Evolutionary conservation across 306 rosid genomes (phyloP), one percentile per base, ranked within the genome.

Genomic region (Vigna radiata): DNA sequence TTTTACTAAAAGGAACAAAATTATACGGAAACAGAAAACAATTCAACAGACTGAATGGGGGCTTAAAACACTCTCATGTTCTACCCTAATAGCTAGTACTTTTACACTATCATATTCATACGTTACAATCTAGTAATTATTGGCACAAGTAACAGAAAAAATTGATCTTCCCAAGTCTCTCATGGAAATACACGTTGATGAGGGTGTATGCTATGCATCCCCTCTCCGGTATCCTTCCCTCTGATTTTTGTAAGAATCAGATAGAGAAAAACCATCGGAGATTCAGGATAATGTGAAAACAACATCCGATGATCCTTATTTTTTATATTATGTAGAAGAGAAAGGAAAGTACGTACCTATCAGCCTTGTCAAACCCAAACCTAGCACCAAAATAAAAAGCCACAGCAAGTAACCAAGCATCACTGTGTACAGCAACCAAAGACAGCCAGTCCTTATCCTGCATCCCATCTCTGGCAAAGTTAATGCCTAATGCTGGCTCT

Each of bases 391-490:
- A 85, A 69, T 79, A 87, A 53, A 85, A 85, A 53, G 90, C 85
- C 72, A 87, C 88, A 49, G 85, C 72, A 66, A 85, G 80, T 49
- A 87, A 68, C 88, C 88, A 85, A 48, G 81, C 81, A 70, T 87
- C 90, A 62, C 90, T 74, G 74, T 86, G 90, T 31, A 82, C 86
- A 18, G 90, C 88, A 62, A 84, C 88, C 85, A 87, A 77, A 50
- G 86, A 79, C 64, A 85, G 73, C 88, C 88, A 87, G 23, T 85
- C 88, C 58, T 87, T 79, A 29, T 82, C 86, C 68, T 55, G 87
- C 87, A 87, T 82, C 72, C 88, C 90, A 36, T 87, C 88, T 82
- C 90, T 76, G 44, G 87, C 86, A 84, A 87, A 87, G 83, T 87
- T 87, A 16, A 87, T 87, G 14, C 90, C 88, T 55, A 87, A 69